phyloP scores from a whole-genome alignment of 208 protist species.

The Trypanosoma rangeli region DNA sequence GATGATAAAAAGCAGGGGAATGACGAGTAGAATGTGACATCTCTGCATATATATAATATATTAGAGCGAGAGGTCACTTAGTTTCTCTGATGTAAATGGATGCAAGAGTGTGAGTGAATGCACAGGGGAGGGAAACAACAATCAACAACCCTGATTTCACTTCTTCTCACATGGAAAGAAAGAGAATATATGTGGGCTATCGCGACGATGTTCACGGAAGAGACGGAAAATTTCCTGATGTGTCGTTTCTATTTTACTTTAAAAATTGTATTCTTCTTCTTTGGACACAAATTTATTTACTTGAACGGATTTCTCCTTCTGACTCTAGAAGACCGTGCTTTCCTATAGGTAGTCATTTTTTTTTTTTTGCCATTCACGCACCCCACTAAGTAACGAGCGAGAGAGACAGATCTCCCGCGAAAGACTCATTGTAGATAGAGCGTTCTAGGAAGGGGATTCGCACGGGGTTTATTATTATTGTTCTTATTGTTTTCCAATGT shows the following conservation, averaged over 20 bases:
- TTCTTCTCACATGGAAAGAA: not conserved
- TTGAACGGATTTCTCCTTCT: not conserved
- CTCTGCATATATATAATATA: not conserved
- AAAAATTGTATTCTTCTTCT: not conserved
- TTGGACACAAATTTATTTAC: not conserved
- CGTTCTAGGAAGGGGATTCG: not conserved
- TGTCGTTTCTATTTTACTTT: not conserved
- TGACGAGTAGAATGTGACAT: not conserved
- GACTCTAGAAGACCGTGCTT: not conserved
- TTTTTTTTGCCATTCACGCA: not conserved
- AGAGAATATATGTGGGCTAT: not conserved
- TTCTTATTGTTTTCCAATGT: conserved; percentile 24
- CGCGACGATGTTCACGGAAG: not conserved
- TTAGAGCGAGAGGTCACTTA: not conserved
- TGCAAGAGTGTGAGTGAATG: not conserved
- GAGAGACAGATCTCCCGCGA: not conserved
- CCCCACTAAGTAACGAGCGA: not conserved
- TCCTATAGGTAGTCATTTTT: not conserved
- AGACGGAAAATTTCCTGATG: not conserved
- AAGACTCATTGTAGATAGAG: not conserved
- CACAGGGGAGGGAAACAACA: not conserved
- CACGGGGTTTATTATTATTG: not conserved
- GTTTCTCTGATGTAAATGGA: conserved; percentile 8
- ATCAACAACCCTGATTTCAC: not conserved
- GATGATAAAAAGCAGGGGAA: not conserved